A percentile compares a stretch with the other conserved stretches of the same genome.
Evolutionary conservation across 306 rosid species (phyloP).

Genomic region (Acacia crassicarpa): DNA sequence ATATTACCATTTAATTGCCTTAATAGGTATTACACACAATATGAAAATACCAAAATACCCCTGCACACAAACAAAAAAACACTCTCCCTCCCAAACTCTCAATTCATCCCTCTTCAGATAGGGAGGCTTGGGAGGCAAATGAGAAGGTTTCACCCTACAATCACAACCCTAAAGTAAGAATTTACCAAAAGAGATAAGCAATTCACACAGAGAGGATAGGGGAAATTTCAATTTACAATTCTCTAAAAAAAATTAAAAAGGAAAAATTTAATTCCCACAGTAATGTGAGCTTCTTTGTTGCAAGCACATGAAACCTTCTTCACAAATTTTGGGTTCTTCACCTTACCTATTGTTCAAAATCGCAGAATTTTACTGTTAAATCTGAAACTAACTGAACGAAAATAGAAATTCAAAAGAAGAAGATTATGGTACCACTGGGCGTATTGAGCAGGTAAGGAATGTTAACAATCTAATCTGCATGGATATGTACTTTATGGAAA

Average conservation of each 20-base stretch:
- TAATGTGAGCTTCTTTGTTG: slow-evolving; percentile 61
- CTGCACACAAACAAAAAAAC: no score
- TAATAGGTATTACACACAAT: no score
- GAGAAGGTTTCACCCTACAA: slow-evolving; percentile 72
- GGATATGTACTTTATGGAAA: slow-evolving; percentile 69
- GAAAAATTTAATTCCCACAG: slow-evolving; percentile 58
- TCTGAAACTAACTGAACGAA: background rate
- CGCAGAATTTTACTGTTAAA: background rate
- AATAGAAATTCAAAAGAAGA: background rate
- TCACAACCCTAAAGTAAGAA: slow-evolving; percentile 63
- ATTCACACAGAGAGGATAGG: slow-evolving; percentile 8
- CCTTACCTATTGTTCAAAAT: slow-evolving; percentile 51
- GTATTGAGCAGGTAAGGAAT: slow-evolving; percentile 73
- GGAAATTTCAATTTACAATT: slow-evolving; percentile 38
- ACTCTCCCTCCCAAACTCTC: no score
- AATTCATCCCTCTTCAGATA: no score
- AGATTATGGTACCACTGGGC: slow-evolving; percentile 48
- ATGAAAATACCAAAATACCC: no score
- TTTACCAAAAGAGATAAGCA: background rate
- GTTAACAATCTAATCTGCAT: slow-evolving; percentile 62
- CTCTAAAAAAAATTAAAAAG: slow-evolving; percentile 30
- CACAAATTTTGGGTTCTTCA: slow-evolving; percentile 70
- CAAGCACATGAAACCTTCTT: slow-evolving; percentile 53
- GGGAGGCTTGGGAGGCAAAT: no score
- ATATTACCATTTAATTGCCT: no score